A percentile compares a stretch with the other conserved stretches of the same genome.
Conservation (phyloP, 805 yeast species). For the Starmerella ratchasimensis region DNA sequence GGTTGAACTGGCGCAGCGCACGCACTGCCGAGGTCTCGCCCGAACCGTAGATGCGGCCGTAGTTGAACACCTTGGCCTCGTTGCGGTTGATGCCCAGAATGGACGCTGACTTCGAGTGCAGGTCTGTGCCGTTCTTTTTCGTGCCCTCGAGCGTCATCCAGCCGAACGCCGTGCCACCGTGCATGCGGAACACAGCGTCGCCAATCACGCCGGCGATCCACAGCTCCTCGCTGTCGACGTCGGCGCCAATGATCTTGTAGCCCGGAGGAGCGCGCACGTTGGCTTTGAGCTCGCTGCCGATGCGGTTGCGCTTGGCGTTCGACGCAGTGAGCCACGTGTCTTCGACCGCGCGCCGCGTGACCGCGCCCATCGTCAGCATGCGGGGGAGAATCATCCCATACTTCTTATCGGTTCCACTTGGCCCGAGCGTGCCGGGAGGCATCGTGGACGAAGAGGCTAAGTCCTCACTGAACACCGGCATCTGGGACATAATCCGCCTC, state of each 20-base stretch:
- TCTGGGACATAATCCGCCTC: conserved; percentile 69
- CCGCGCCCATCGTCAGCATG: conserved; percentile 86
- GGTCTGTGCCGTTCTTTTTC: conserved; percentile 78
- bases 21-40: conserved; percentile 82
- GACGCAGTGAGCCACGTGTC: conserved; percentile 97
- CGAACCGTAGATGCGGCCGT: conserved; percentile 96
- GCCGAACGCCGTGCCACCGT: conserved; percentile 93
- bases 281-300: conserved; percentile 89
- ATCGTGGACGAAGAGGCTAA: too few species aligned
- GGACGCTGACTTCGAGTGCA: conserved; percentile 85
- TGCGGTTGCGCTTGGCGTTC: conserved; percentile 69
- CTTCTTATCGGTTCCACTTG: too few species aligned
- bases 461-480: conserved; percentile 77
- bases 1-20: conserved; percentile 72
- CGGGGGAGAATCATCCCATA: conserved; percentile 76
- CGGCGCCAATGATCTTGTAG: conserved; percentile 91
- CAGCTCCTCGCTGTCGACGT: conserved; percentile 93
- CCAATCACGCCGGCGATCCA: conserved; percentile 97
- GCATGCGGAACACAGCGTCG: conserved; percentile 74
- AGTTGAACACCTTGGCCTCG: conserved; percentile 90
- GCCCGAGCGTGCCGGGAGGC: too few species aligned
- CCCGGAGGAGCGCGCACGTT: conserved; percentile 79
- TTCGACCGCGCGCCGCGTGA: conserved; percentile 92
- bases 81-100: conserved; percentile 79
- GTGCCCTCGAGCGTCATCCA: conserved; percentile 99